These are phyloP conservation scores for Gossypium longicalyx DNA, from an alignment of 345 rosid genomes.

Conservation along the genomic window DNA sequence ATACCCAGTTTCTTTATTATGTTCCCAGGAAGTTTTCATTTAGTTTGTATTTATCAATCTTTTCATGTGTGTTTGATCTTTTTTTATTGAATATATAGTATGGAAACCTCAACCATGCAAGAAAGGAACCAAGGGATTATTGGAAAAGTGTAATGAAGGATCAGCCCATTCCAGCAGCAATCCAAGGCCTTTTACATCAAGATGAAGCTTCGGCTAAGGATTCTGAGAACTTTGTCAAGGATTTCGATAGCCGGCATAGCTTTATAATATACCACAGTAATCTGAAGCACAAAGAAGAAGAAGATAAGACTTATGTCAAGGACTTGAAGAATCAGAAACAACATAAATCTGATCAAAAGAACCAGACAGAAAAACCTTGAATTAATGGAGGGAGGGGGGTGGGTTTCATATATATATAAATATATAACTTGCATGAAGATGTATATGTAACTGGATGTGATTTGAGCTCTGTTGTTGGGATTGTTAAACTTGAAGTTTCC, in stretches of 20 bases:
- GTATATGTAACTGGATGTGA: no score
- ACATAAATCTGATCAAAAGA: not conserved
- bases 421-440: no score
- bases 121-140: slow-evolving; percentile 14
- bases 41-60: not conserved
- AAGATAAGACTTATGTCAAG: not conserved
- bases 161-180: slow-evolving; percentile 11
- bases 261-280: slow-evolving; percentile 9
- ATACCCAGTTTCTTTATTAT: not conserved
- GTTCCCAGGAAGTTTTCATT: not conserved
- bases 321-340: slow-evolving; percentile 1
- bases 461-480: no score
- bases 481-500: not conserved
- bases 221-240: slow-evolving; percentile 9
- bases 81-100: not conserved
- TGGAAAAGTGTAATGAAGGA: slow-evolving; percentile 10
- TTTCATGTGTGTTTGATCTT: not conserved
- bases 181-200: slow-evolving; percentile 10
- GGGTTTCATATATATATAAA: no score
- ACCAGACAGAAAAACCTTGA: not conserved
- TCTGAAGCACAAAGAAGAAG: not conserved
- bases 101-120: not conserved
- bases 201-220: slow-evolving; percentile 5
- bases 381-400: not conserved
- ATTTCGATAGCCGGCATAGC: slow-evolving; percentile 5